Base-by-base conservation (phyloP, 2,329 filamentous ascomycete species). In the Chrysosporium keratinophilum region DNA sequence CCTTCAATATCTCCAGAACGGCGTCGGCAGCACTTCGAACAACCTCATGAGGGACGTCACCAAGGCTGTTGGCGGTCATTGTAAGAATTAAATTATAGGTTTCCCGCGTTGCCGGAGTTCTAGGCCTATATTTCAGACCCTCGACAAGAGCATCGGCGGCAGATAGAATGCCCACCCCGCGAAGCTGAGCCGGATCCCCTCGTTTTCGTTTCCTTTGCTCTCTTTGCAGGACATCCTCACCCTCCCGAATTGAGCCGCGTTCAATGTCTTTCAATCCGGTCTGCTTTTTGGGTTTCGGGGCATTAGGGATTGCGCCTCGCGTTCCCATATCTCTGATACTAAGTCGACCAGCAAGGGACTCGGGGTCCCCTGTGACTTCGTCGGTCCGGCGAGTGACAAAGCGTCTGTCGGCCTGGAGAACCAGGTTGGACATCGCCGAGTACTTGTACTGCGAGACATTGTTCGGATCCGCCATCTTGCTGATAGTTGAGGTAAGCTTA, bases 391-490 rank as follows among this genome's bases (percentile, higher is more conserved):
- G 84, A 60, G 88, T 88, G 64, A 95, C 85, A 69, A 98, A 97
- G 64, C 93, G 85, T 75, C 90, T 85, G 77, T 98, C 93, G 76
- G 89, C 90, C 87, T 98, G 93, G 82, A 98, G 88, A 69, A 98
- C 93, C 88, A 98, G 85, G 83, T 98, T 98, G 76, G 93, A 98
- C 93, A 98, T 97, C 72, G 88, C 89, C 83, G 89, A 89, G 81
- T 96, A 95, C 74, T 96, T 96, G 81, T 95, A 96, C 74, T 95
- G 90, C 72, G 88, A 90, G 66, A 95, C 87, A 85, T 93, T 75
- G 65, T 79, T 77, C 60, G 76, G 73, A 64, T 78, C 86, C 71
- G 85, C 79, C 87, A 91, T 90, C 52, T 69, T 67, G 52, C 42
- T 15, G n/a, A 5, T 39, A 1, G 15, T n/a, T 17, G 11, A 51